Base-by-base conservation (phyloP, 2,329 filamentous ascomycete species). In the Colletotrichum plurivorum region DNA sequence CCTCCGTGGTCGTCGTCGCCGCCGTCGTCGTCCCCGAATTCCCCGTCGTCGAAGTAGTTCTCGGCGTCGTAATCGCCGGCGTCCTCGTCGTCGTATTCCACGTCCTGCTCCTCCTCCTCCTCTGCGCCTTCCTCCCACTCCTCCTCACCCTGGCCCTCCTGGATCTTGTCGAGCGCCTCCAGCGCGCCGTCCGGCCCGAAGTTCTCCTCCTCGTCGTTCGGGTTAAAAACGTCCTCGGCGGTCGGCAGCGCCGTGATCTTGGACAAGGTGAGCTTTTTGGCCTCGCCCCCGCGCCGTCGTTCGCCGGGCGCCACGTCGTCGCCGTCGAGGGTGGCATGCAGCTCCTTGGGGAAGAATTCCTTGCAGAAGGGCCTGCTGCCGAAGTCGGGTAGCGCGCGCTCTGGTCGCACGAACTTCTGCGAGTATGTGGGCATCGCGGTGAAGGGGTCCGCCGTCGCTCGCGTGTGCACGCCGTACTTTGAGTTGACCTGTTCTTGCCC, bases 1-100 rank as follows among this genome's bases (percentile, higher is more conserved):
- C 16, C 15, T 5, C 83, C 82, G 48, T 81, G 86, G 41, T 87
- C 88, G 25, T 87, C 87, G 8, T 84, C 84, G 10, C 84, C 84
- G 4, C 84, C 84, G 54, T 87, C 86, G 22, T 85, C 84, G 43
- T 84, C 83, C 60, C 87, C 84, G 25, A 88, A 86, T 70, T 87
- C 86, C 13, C 86, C 87, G 25, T 84, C 86, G 69, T 89, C 88
- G 75, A 90, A 90, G 78, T 89, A 89, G 10, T 83, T 83, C 73
- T 90, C 88, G 2, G 88, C 88, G 52, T 90, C 85, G 74, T 90
- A 90, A 69, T 90, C 88, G 8, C 88, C 88, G 1, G 85, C 88
- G 56, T 88, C 86, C 67, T 89, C 87, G 63, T 90, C 88, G 55
- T 90, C 86, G 69, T 85, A 87, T 25, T 78, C 80, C 63, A 86